Evolutionary conservation across 2,329 filamentous ascomycete genomes (phyloP).

Genomic region (Rhinocladiella mackenziei): DNA sequence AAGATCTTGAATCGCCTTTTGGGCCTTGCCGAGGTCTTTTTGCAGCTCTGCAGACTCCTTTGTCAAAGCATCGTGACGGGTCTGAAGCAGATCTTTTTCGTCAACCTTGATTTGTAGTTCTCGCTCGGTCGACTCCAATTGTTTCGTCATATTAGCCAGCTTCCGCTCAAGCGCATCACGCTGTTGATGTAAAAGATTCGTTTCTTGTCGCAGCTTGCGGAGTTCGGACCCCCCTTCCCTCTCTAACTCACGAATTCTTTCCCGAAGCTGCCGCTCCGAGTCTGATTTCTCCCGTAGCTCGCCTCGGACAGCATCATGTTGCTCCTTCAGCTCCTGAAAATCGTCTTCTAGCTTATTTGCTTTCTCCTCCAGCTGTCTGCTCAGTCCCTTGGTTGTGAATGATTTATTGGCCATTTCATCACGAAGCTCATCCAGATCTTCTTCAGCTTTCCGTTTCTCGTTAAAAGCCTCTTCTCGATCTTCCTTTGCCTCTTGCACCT

Average conservation of each 20-base stretch:
- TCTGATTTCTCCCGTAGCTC: constrained; percentile 44
- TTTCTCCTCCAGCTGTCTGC: constrained; percentile 71
- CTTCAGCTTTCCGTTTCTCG: constrained; percentile 48
- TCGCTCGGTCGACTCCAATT: constrained; percentile 52
- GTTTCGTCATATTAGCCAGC: constrained; percentile 40
- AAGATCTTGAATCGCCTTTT: constrained; percentile 45
- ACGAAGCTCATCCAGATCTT: constrained; percentile 60
- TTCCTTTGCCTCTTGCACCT: constrained; percentile 43
- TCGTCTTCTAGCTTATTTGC: constrained; percentile 63
- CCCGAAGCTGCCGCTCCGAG: constrained; percentile 38
- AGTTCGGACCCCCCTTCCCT: constrained; percentile 38
- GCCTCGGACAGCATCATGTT: constrained; percentile 42
- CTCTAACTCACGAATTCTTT: constrained; percentile 42
- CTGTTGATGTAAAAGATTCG: constrained; percentile 43
- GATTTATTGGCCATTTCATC: constrained; percentile 78
- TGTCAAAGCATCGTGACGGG: constrained; percentile 63
- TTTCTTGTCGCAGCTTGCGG: constrained; percentile 41
- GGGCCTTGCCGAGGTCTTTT: constrained; percentile 53
- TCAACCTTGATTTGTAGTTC: constrained; percentile 56
- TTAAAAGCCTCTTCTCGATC: constrained; percentile 49
- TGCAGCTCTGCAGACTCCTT: constrained; percentile 65
- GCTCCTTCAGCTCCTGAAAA: constrained; percentile 50
- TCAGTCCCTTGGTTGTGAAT: constrained; percentile 68
- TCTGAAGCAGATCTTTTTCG: constrained; percentile 67
- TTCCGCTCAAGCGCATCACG: constrained; percentile 45